Base-by-base conservation (phyloP, 2,329 filamentous ascomycete species). In the Cercospora nicotianae region DNA sequence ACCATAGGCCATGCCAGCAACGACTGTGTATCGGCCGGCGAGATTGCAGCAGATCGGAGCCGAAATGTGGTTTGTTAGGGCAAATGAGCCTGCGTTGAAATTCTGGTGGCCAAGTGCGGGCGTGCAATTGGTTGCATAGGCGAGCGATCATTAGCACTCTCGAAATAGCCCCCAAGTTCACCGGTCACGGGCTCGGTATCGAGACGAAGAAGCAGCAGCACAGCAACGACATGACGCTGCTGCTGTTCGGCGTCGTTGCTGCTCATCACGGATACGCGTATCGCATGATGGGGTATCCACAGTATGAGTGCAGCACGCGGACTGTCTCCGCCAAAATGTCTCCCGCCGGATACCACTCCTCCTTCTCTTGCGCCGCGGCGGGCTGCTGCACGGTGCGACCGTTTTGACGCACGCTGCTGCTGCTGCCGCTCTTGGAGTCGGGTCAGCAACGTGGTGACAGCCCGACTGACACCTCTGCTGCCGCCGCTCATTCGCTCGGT, bases 401-500 rank as follows among this genome's bases (percentile, higher is more conserved):
- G 20, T 53, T 53, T 16, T 6, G 26, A 53, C 48, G 26, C 48
- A 28, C 20, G 18, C 48, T 53, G 48, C 53, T 23, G 45, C 45
- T 45, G 18, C 30, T 30, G 33, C 58, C 26, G 30, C 30, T 20
- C 57, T 31, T 28, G 26, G 9, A 5, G 28, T 63, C 60, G 60
- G 45, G 60, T 63, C 28, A 63, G 60, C 60, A 63, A 33, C 39
- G 60, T 62, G 18, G 60, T 48, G 39, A 33, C 42, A 9, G 48
- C 20, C 51, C 45, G 30, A 20, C 45, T 64, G 48, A 42, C 45
- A 42, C 48, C 51, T 26, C 45, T 28, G 48, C 62, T 45, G 62
- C 51, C 62, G 62, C 12, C 62, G 36, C 18, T 30, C 62, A 58
- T 57, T 64, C 62, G 62, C 51, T 58, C 62, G 62, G 62, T 55